Evolutionary conservation across 371 early-diverging fungal species (phyloP), one percentile per base, ranked within the genome.

Genomic region (Aphelidium insulamus): DNA sequence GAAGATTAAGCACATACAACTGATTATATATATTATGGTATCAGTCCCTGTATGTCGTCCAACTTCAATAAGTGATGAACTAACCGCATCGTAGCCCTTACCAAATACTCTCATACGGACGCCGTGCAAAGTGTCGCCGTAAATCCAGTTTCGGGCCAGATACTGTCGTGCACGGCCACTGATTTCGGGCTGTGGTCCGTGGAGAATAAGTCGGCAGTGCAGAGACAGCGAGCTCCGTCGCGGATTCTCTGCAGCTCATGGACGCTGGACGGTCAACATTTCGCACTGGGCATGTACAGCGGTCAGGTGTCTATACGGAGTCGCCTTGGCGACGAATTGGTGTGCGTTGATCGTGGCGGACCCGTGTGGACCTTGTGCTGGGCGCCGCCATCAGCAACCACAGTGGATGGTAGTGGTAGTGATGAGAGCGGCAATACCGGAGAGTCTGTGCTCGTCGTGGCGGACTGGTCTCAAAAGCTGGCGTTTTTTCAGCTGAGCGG

Each of bases 131-230:
- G 47, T n/a, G 15, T 65, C 4, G 38, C 51, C 2, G 44, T 42
- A 20, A 60, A 52, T 30, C 57, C 60, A 12, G 43, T 52, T 11
- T 45, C 51, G 10, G 59, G 55, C 1, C 48, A 48, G 9, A 46
- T 65, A 4, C 34, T 56, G 3, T 52, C 56, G 1, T 55, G 59
- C 30, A 50, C 57, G 0, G 37, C 49, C 4, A 41, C 55, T 5
- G 66, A 62, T 36, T 56, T 57, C 39, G 60, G 61, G 7, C 27
- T 65, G 9, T 65, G 66, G 66, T 51, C 55, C 7, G 38, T 55
- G 0, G 60, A 62, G 33, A 39, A 43, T n/a, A 58, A 58, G 36
- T 43, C 45, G 12, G 66, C n/a, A n/a, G 30, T 5, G 15, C 30
- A 30, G 5, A 16, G 5, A 2, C 21, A n/a, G 5, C 17, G 61